Percentiles rank a stretch among this genome's conserved stretches.
Conservation (phyloP, 805 yeast genomes). For the Candida ortonii region DNA sequence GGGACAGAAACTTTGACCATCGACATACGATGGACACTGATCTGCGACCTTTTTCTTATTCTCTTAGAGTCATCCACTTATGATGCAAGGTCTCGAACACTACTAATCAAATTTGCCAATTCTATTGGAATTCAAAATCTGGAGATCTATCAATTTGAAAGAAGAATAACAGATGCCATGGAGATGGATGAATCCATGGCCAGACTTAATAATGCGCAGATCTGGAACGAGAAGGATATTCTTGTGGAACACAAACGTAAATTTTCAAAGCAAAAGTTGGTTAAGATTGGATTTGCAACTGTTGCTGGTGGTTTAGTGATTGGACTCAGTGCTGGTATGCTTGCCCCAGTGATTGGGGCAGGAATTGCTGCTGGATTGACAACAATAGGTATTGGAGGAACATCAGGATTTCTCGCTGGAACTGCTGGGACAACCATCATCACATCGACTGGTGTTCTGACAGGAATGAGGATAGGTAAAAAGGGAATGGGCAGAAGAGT, state of each 20-base stretch:
- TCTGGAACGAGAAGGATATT: slow-evolving; percentile 69
- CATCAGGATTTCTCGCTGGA: slow-evolving; percentile 89
- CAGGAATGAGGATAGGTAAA: slow-evolving; percentile 88
- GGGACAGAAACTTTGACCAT: slow-evolving; percentile 45
- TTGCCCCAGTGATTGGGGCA: slow-evolving; percentile 98
- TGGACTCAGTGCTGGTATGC: slow-evolving; percentile 90
- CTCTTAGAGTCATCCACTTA: slow-evolving; percentile 80
- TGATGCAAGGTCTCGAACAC: slow-evolving; percentile 83
- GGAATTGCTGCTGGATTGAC: slow-evolving; percentile 97
- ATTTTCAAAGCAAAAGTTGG: slow-evolving; percentile 63
- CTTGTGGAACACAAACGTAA: slow-evolving; percentile 69
- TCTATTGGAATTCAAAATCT: slow-evolving; percentile 55
- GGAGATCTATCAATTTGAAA: slow-evolving; percentile 85
- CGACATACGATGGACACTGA: slow-evolving; percentile 88
- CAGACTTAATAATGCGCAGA: slow-evolving; percentile 40
- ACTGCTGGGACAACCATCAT: slow-evolving; percentile 95
- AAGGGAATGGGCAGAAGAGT: slow-evolving; percentile 81
- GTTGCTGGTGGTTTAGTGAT: slow-evolving; percentile 92
- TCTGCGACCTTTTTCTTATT: slow-evolving; percentile 85
- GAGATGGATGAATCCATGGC: slow-evolving; percentile 63
- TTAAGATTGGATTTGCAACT: slow-evolving; percentile 92
- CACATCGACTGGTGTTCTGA: slow-evolving; percentile 84
- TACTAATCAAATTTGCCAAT: slow-evolving; percentile 67
- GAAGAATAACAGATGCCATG: slow-evolving; percentile 83
- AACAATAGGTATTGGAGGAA: slow-evolving; percentile 93